Base-by-base conservation (phyloP, 192 early-diverging fungal genomes). In the Podila horticola region DNA sequence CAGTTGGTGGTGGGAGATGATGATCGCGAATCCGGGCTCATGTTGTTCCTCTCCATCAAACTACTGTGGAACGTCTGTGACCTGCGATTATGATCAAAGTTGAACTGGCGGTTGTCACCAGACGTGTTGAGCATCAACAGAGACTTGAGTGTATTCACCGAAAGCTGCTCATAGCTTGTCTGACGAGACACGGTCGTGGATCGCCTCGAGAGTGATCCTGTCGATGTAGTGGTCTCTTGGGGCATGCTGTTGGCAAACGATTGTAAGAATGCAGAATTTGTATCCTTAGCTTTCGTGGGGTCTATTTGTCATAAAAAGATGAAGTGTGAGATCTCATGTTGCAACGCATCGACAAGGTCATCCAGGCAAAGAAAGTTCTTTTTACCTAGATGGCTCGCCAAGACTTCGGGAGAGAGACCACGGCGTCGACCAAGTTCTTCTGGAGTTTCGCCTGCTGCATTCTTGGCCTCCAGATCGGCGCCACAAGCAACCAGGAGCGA, bases 401-500 rank as follows among this genome's bases (percentile, higher is more conserved):
- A 24, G 20, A 66, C 58, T 19, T 73, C 66, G 13, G 66, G 26
- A 5, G 58, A 26, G 13, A 81, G 45, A 7, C 77, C 77, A 17
- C 71, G 61, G 11, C 77, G 51, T 5, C 66, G 55, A n/a, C 77
- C 77, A 31, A 73, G 36, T 9, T 81, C 77, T n/a, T 81, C 77
- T 0, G 71, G 66, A 45, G 72, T 79, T 49, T 84, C 72, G 0
- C 75, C 83, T 7, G 61, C 59, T 2, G 66, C 66, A 48, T 74
- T 72, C 10, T 24, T 74, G 6, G 62, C 57, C 29, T 70, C 26
- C 33, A 68, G 13, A 52, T 79, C 57, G 19, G 83, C 83, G 9
- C 83, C 83, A 51, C 74, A 70, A 5, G 71, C 72, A 58, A 84
- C 58, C 17, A 84, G 33, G 11, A 79, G 58, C 0, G 72, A 64